Evolutionary conservation across 352 stramenopile genomes (phyloP), one percentile per base, ranked within the genome.

Genomic region (Phytophthora citrophthora): DNA sequence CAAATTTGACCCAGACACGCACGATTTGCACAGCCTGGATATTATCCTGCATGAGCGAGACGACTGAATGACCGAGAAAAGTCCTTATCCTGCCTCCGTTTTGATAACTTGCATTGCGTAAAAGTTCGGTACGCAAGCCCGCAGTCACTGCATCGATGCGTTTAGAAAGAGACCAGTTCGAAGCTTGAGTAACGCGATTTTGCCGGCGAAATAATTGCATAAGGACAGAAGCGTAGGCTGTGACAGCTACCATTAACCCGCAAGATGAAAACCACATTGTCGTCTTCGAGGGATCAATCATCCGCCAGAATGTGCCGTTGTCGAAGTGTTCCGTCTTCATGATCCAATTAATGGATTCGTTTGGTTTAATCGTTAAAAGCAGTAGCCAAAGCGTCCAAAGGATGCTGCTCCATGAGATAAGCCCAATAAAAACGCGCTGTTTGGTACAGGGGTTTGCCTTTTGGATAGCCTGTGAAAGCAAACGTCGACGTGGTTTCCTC

Each of bases 301-400:
- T 44, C 1, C 66, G 49, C 69, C 64, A 77, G 27, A 77, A 77
- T 5, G 49, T 51, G 0, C 69, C 69, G 15, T 59, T 40, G n/a
- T 77, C 70, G 18, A 74, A 66, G 16, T 31, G 7, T 32, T 59
- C 13, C 0, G 64, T 72, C 11, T 61, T 46, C 65, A 74, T 74
- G 48, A 74, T 34, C 31, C 38, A 24, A 41, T 76, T 76, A 1
- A 66, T 55, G 2, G 51, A 66, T 1, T 54, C 43, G 6, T 66
- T 74, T 0, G 71, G 71, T 1, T 34, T n/a, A 9, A 68, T 36
- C 4, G 57, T 73, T 26, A 79, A 50, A 2, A 56, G 36, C 0
- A 71, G 34, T 2, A 76, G 43, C 62, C 59, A 68, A 3, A 70
- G 7, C 9, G 47, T 74, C 67, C 67, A 79, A 5, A 47, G 5